Percentiles rank a stretch among this genome's conserved stretches.
phyloP scores from a whole-genome alignment of 805 yeast species.

The Torulaspora indica region DNA sequence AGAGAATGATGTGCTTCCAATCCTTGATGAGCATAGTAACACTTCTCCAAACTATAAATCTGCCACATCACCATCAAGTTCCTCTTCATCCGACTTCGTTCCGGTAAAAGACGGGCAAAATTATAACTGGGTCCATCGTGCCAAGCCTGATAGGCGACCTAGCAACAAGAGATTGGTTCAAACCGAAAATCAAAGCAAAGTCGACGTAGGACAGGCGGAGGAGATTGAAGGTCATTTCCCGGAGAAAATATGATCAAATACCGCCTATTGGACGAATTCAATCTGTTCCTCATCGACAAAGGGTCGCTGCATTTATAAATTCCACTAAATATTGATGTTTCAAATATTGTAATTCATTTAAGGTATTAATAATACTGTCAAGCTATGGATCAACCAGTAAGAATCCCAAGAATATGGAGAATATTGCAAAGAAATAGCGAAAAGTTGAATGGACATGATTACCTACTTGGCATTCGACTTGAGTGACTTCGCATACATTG shows the following conservation, averaged over 20 bases:
- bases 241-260: conserved; percentile 24
- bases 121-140: conserved; percentile 31
- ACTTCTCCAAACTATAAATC: conserved; percentile 10
- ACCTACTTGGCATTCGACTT: neutral
- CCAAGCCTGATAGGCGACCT: conserved; percentile 26
- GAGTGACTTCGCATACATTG: conserved; percentile 45
- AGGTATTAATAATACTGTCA: neutral
- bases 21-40: conserved; percentile 15
- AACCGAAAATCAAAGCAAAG: conserved; percentile 35
- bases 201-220: conserved; percentile 32
- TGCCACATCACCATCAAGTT: conserved; percentile 17
- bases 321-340: neutral
- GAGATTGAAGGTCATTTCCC: conserved; percentile 34
- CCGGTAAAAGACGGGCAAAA: conserved; percentile 35
- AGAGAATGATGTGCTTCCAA: conserved; percentile 10
- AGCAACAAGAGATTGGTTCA: conserved; percentile 39
- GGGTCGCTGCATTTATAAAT: conserved; percentile 1
- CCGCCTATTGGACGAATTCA: conserved; percentile 7
- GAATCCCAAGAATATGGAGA: neutral
- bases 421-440: neutral
- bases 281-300: neutral
- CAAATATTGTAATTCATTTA: neutral
- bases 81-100: conserved; percentile 33
- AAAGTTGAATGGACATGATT: neutral
- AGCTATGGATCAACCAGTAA: neutral